Evolutionary conservation across 2,329 filamentous ascomycete genomes (phyloP).

Genomic region (Phaeosphaeria sp.): DNA sequence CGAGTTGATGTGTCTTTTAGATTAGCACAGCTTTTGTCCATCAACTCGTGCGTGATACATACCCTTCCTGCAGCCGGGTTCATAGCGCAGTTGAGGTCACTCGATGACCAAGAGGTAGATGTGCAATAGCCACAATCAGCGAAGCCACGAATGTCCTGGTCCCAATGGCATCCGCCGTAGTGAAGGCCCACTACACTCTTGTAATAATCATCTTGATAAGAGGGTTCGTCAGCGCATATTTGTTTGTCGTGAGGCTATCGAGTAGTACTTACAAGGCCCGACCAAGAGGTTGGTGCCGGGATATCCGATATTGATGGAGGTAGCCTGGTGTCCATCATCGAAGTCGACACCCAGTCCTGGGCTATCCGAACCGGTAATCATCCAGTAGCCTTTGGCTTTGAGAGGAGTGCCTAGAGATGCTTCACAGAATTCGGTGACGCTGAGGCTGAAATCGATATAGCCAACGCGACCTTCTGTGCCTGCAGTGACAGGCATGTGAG

Average conservation of each 20-base stretch:
- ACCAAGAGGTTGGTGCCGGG: not conserved
- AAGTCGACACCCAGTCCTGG: no score
- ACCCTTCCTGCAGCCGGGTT: not conserved
- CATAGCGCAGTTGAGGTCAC: not conserved
- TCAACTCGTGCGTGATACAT: not conserved
- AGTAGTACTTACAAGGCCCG: not conserved
- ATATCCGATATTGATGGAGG: not conserved
- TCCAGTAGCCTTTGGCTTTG: not conserved
- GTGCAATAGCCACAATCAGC: not conserved
- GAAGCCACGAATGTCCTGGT: not conserved
- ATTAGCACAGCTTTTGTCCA: not conserved
- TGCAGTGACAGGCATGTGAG: no score
- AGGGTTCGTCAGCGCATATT: no score
- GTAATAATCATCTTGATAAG: not conserved
- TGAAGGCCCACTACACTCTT: not conserved
- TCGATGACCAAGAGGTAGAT: not conserved
- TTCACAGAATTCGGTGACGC: slow-evolving; percentile 4
- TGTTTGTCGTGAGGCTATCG: no score
- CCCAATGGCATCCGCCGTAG: slow-evolving; percentile 2
- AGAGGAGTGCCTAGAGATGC: slow-evolving; percentile 1
- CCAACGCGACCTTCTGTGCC: no score
- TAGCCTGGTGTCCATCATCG: not conserved
- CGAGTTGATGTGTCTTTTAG: not conserved
- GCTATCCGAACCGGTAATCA: not conserved
- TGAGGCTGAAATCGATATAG: not conserved